phyloP scores from a whole-genome alignment of 768 basidiomycete species.

The Arthromyces matolae region DNA sequence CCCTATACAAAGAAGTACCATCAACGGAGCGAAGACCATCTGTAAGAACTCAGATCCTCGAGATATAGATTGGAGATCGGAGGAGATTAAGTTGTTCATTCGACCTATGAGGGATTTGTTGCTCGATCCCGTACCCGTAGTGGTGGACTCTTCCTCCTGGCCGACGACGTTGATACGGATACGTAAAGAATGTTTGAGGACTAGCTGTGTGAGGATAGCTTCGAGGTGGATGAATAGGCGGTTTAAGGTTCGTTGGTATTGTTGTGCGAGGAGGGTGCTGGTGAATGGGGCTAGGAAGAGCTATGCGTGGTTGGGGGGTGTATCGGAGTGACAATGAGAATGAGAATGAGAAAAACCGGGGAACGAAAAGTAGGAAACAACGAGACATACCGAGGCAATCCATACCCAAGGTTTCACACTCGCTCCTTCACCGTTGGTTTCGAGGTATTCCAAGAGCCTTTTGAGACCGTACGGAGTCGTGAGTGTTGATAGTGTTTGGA shows the following conservation, averaged over 20 bases:
- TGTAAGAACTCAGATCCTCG: conserved; percentile 31
- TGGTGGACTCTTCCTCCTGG: conserved; percentile 1
- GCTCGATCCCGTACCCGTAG: not conserved
- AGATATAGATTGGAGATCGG: conserved; percentile 44
- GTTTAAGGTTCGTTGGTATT: conserved; percentile 30
- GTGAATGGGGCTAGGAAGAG: conserved; percentile 16
- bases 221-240: conserved; percentile 46
- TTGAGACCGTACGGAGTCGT: conserved; percentile 37
- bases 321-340: conserved; percentile 22
- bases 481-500: conserved; percentile 23
- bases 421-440: conserved; percentile 43
- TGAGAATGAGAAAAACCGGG: conserved; percentile 43
- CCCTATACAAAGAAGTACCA: conserved; percentile 30
- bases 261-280: conserved; percentile 4
- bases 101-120: conserved; percentile 49
- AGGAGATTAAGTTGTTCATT: conserved; percentile 72
- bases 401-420: conserved; percentile 64
- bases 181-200: conserved; percentile 45
- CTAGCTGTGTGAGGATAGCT: conserved; percentile 35
- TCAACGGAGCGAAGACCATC: conserved; percentile 33
- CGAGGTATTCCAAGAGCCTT: conserved; percentile 34
- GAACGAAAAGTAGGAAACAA: conserved; percentile 33
- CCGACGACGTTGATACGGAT: conserved; percentile 52
- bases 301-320: no score
- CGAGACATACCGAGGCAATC: conserved; percentile 41